These are phyloP conservation scores for Sclerospora graminicola DNA, from an alignment of 352 stramenopile genomes.

Conservation along the genomic window DNA sequence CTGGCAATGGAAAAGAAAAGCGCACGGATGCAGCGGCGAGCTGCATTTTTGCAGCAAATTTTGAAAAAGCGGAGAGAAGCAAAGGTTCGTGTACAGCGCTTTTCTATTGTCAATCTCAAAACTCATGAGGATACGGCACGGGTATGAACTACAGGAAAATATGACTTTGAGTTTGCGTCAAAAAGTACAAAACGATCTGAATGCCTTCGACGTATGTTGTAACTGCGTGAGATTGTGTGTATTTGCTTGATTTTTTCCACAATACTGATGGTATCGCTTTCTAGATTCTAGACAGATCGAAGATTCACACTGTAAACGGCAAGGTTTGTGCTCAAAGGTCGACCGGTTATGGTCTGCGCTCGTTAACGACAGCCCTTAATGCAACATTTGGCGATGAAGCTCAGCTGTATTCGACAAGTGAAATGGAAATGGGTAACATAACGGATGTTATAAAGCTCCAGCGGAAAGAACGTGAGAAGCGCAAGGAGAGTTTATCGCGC, in stretches of 20 bases:
- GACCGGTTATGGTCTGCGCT: conserved; percentile 44
- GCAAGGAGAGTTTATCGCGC: conserved; percentile 37
- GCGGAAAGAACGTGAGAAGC: conserved; percentile 34
- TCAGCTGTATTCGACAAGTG: too few species aligned
- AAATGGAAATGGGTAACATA: conserved; percentile 17
- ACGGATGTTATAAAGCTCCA: conserved; percentile 35
- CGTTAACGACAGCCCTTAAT: conserved; percentile 1
- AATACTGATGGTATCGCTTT: conserved; percentile 1
- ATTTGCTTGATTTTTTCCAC: neutral
- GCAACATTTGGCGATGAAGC: too few species aligned
- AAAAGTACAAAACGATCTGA: conserved; percentile 36
- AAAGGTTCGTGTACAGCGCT: too few species aligned
- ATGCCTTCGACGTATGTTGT: conserved; percentile 45
- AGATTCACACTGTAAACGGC: neutral
- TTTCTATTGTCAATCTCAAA: neutral
- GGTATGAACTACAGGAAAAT: conserved; percentile 18
- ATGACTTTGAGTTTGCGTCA: conserved; percentile 42
- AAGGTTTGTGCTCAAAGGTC: conserved; percentile 34
- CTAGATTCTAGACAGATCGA: conserved; percentile 7
- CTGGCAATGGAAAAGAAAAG: conserved; percentile 54
- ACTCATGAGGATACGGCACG: neutral
- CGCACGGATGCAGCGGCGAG: conserved; percentile 45
- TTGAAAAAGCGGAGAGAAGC: conserved; percentile 21
- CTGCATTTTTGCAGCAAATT: neutral
- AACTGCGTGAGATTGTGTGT: neutral